phyloP scores from a whole-genome alignment of 2,329 filamentous ascomycete species.

The Fusarium irregulare region DNA sequence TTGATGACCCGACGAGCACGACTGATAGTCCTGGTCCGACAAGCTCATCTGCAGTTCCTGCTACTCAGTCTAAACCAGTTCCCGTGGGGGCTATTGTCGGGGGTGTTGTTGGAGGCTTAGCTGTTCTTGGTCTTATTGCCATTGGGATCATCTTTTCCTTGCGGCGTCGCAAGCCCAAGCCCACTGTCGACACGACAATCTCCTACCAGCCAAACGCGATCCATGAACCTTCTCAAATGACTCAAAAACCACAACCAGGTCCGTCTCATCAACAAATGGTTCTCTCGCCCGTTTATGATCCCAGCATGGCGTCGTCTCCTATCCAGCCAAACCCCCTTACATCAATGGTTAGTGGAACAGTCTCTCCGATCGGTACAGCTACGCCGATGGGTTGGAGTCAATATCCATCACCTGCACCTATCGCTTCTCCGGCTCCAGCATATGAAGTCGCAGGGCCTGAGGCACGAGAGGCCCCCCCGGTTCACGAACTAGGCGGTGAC shows the following conservation, averaged over 20 bases:
- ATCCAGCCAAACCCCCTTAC: background rate
- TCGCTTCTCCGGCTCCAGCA: background rate
- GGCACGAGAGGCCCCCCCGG: background rate
- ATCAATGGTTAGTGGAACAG: background rate
- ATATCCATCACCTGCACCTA: background rate
- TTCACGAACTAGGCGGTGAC: background rate
- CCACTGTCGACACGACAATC: background rate
- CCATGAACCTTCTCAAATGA: background rate
- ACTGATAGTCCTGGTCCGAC: background rate
- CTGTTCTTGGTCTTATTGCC: slow-evolving; percentile 1
- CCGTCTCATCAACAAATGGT: background rate
- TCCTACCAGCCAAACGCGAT: background rate
- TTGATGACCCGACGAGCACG: background rate
- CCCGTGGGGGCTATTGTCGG: background rate
- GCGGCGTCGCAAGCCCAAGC: background rate
- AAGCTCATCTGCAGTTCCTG: background rate
- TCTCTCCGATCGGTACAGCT: background rate
- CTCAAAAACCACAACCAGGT: background rate
- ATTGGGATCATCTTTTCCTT: background rate
- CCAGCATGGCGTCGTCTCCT: background rate
- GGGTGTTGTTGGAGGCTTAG: background rate
- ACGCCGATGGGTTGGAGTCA: background rate
- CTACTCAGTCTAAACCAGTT: background rate
- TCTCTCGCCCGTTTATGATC: background rate
- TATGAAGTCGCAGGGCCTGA: slow-evolving; percentile 6